Conservation (phyloP, 129 eudicot genomes). For the Erigeron canadensis region DNA sequence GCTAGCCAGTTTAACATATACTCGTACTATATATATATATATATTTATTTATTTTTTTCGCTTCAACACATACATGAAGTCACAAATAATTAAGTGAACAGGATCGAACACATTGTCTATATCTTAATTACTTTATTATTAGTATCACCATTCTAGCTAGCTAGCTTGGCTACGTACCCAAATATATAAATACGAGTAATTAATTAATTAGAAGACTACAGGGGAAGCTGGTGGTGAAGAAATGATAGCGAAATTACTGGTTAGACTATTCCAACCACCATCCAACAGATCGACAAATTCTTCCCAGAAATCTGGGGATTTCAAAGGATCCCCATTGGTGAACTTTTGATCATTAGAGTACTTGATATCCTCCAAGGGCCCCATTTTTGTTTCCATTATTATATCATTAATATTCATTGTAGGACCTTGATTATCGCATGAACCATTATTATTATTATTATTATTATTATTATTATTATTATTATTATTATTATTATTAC, state of each 20-base stretch:
- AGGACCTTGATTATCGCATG: constrained; percentile 22
- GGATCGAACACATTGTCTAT: too few species aligned
- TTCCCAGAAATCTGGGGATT: constrained; percentile 44
- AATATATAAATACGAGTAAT: too few species aligned
- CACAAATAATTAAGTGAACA: too few species aligned
- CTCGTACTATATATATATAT: too few species aligned
- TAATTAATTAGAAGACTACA: constrained; percentile 31
- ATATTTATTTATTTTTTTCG: too few species aligned
- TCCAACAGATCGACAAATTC: constrained; percentile 42
- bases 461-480: too few species aligned
- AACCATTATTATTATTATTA: too few species aligned
- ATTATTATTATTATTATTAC: too few species aligned
- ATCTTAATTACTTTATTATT: too few species aligned
- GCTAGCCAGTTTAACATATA: neutral
- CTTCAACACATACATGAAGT: constrained; percentile 29
- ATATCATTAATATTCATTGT: constrained; percentile 22
- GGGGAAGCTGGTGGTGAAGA: constrained; percentile 40
- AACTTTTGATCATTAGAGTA: constrained; percentile 21
- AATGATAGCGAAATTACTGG: constrained; percentile 31
- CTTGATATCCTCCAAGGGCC: constrained; percentile 19
- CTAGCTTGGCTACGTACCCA: too few species aligned
- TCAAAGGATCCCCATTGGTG: constrained; percentile 26
- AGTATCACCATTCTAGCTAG: too few species aligned
- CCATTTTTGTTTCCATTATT: constrained; percentile 18
- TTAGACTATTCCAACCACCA: constrained; percentile 37